Evolutionary conservation across 176 grass and related monocot species (phyloP).

Genomic region (Bothriochloa decipiens): DNA sequence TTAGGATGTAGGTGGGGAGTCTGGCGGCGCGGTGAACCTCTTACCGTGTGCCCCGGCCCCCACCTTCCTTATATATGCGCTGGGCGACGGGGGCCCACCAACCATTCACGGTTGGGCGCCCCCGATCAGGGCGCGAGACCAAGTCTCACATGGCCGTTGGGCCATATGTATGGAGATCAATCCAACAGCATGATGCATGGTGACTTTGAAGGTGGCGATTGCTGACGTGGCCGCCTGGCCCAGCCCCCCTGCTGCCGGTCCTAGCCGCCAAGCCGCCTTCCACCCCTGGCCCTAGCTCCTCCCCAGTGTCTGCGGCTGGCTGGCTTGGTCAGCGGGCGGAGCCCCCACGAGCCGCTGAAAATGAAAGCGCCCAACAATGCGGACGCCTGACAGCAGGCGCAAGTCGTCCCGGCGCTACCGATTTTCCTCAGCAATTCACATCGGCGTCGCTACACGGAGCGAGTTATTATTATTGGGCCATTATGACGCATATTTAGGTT

Average conservation of each 20-base stretch:
- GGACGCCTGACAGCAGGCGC: background rate
- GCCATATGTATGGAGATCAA: too few relatives aligned
- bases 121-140: too few relatives aligned
- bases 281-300: too few relatives aligned
- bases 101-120: too few relatives aligned
- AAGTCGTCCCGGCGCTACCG: background rate
- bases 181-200: background rate
- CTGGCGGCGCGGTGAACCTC: too few relatives aligned
- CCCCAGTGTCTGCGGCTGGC: background rate
- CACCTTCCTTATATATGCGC: too few relatives aligned
- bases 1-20: too few relatives aligned
- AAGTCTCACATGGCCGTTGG: too few relatives aligned
- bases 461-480: conserved; percentile 10
- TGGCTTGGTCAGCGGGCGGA: background rate
- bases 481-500: background rate
- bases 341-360: background rate
- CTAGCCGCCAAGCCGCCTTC: background rate
- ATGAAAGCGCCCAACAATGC: background rate
- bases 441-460: background rate
- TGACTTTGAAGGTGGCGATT: background rate
- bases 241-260: background rate
- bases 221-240: background rate
- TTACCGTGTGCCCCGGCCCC: too few relatives aligned
- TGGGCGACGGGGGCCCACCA: too few relatives aligned
- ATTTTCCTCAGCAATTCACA: background rate